Evolutionary conservation across 2,329 filamentous ascomycete species (phyloP).

Genomic region (Lithohypha guttulata): DNA sequence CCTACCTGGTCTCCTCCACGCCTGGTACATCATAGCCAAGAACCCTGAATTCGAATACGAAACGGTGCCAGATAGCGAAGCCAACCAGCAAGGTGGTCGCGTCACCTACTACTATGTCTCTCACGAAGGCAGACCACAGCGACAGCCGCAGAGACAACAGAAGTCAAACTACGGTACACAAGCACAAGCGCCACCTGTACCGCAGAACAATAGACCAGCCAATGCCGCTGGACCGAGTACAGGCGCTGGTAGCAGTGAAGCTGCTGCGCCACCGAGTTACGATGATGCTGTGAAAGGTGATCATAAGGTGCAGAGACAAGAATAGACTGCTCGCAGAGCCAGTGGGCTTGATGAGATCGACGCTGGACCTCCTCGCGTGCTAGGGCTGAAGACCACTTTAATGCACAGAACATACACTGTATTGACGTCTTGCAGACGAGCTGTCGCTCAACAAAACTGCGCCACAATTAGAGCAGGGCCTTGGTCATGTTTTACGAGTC

Average conservation of each 20-base stretch:
- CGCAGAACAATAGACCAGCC: constrained; percentile 21
- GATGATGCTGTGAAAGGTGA: constrained; percentile 83
- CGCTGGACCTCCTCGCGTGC: too few relatives aligned
- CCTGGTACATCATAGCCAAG: constrained; percentile 95
- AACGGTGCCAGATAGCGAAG: constrained; percentile 55
- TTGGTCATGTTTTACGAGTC: too few relatives aligned
- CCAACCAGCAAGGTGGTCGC: constrained; percentile 40
- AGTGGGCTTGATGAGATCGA: too few relatives aligned
- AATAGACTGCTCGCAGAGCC: constrained; percentile 30
- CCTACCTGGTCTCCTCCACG: constrained; percentile 80
- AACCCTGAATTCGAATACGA: constrained; percentile 66
- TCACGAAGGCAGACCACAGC: constrained; percentile 28
- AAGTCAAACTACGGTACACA: constrained; percentile 33
- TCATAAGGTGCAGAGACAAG: constrained; percentile 70
- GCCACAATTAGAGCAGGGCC: too few relatives aligned
- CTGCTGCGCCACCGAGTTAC: constrained; percentile 64
- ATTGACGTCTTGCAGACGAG: too few relatives aligned
- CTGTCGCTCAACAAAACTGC: too few relatives aligned
- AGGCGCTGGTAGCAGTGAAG: constrained; percentile 34
- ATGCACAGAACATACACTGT: too few relatives aligned
- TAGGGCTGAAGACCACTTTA: too few relatives aligned
- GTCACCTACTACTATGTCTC: constrained; percentile 73
- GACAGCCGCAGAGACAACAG: constrained; percentile 23
- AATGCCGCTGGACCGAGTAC: constrained; percentile 27
- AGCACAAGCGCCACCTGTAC: constrained; percentile 10